A percentile compares a stretch with the other conserved stretches of the same genome.
Conservation (phyloP, 768 basidiomycete species). For the Leucocoprinus birnbaumii region DNA sequence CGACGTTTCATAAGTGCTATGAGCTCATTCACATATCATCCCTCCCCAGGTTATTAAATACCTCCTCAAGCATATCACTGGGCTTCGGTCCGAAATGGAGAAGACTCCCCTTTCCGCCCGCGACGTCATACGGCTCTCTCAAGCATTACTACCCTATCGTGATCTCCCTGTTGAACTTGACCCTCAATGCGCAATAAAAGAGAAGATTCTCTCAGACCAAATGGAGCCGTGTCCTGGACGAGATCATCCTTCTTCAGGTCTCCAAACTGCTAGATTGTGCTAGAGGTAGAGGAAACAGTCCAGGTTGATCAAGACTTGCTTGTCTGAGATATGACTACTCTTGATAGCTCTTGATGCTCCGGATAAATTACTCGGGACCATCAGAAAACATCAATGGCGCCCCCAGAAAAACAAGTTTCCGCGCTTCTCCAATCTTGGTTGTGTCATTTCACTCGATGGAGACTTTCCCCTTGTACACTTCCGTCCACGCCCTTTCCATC, state of each 20-base stretch:
- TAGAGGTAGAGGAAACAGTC: background rate
- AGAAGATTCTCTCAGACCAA: background rate
- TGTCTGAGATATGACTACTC: background rate
- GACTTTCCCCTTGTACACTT: background rate
- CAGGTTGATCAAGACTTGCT: background rate
- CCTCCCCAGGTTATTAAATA: background rate
- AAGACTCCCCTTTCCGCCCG: background rate
- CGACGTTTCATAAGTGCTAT: too few species aligned
- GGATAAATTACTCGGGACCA: slow-evolving; percentile 7
- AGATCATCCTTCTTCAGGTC: too few species aligned
- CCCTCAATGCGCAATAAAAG: background rate
- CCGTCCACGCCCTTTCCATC: background rate
- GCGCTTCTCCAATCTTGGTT: background rate
- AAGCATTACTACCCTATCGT: too few species aligned
- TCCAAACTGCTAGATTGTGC: background rate
- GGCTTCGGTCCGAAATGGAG: slow-evolving; percentile 6
- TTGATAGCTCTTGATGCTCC: background rate
- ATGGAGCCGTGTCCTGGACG: background rate
- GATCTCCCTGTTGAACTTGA: background rate
- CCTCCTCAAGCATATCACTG: background rate
- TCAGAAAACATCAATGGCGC: background rate
- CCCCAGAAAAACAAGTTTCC: background rate
- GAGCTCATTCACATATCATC: too few species aligned
- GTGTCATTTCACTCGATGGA: background rate
- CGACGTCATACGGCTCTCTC: background rate